A percentile compares a stretch with the other conserved stretches of the same genome.
phyloP scores from a whole-genome alignment of 2,329 filamentous ascomycete species.

The Fusarium gaditjirri region DNA sequence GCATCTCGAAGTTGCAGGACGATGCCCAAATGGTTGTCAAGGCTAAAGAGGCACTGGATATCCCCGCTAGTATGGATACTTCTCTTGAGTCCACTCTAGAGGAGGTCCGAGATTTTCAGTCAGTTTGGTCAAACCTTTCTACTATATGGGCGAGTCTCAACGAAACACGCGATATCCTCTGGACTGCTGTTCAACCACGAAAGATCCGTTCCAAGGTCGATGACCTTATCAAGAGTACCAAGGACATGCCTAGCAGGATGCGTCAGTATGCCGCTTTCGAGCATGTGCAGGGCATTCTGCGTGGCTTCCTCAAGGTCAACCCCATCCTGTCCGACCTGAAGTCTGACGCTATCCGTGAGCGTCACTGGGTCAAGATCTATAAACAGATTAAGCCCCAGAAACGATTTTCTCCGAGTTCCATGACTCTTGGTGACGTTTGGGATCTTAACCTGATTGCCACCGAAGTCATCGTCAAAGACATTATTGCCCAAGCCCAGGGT shows the following conservation, averaged over 20 bases:
- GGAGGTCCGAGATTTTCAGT: constrained; percentile 98
- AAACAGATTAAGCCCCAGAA: constrained; percentile 93
- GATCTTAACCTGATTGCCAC: constrained; percentile 91
- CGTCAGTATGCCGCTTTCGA: constrained; percentile 99
- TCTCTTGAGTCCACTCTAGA: constrained; percentile 88
- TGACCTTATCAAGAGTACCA: constrained; percentile 94
- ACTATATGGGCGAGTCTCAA: constrained; percentile 98
- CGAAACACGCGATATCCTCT: constrained; percentile 89
- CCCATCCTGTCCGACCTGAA: constrained; percentile 88
- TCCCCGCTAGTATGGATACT: constrained; percentile 82
- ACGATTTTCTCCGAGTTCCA: constrained; percentile 90
- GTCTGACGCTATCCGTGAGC: constrained; percentile 93
- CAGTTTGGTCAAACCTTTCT: constrained; percentile 94
- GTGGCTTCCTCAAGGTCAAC: constrained; percentile 91
- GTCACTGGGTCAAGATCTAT: constrained; percentile 98
- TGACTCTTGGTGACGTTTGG: constrained; percentile 99
- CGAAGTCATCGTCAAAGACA: constrained; percentile 88
- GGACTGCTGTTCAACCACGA: constrained; percentile 94
- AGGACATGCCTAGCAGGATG: constrained; percentile 99
- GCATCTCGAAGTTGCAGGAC: constrained; percentile 84
- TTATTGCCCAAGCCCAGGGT: constrained; percentile 94
- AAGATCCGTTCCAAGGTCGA: constrained; percentile 93
- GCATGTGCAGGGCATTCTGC: constrained; percentile 91
- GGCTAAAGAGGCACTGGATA: constrained; percentile 94
- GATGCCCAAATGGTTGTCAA: constrained; percentile 95